phyloP scores from a whole-genome alignment of 345 rosid genomes.

The Clarkia xantiana region DNA sequence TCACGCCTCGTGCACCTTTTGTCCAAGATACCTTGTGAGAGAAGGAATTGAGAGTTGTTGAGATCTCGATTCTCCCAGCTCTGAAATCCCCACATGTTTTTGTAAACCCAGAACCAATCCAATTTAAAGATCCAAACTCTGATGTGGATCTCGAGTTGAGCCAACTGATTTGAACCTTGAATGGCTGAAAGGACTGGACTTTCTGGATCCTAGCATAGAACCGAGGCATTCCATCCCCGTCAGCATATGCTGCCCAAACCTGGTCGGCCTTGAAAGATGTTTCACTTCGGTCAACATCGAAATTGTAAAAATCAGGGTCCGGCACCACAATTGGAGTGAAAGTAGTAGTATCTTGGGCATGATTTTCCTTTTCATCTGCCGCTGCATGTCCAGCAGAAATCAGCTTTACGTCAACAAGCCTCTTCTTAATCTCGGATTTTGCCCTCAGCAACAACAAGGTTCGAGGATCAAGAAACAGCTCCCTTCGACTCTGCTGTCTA shows the following conservation, averaged over 20 bases:
- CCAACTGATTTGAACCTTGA: constrained; percentile 85
- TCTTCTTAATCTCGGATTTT: constrained; percentile 19
- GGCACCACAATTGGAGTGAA: constrained; percentile 50
- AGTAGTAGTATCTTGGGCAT: constrained; percentile 7
- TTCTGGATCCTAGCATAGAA: constrained; percentile 83
- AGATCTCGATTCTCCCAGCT: constrained; percentile 38
- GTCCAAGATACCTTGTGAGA: constrained; percentile 74
- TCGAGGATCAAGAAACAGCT: constrained; percentile 31
- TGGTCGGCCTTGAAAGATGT: constrained; percentile 56
- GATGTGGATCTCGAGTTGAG: constrained; percentile 59
- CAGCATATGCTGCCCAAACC: constrained; percentile 97
- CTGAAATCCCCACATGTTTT: constrained; percentile 88
- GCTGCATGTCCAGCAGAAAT: constrained; percentile 11
- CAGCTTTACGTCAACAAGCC: constrained; percentile 30
- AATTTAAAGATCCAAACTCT: constrained; percentile 49
- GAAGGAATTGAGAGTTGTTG: constrained; percentile 46
- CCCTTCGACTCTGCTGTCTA: constrained; percentile 23
- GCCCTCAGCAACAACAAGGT: constrained; percentile 45
- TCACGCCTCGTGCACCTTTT: constrained; percentile 53
- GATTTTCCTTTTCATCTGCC: constrained; percentile 12
- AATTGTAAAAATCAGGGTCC: constrained; percentile 86
- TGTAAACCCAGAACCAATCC: constrained; percentile 73
- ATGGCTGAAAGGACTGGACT: constrained; percentile 63
- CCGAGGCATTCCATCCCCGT: constrained; percentile 93
- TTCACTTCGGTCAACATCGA: constrained; percentile 69